Percentiles rank a stretch among this genome's conserved stretches.
phyloP scores from a whole-genome alignment of 768 basidiomycete species.

The Terana coerulea region DNA sequence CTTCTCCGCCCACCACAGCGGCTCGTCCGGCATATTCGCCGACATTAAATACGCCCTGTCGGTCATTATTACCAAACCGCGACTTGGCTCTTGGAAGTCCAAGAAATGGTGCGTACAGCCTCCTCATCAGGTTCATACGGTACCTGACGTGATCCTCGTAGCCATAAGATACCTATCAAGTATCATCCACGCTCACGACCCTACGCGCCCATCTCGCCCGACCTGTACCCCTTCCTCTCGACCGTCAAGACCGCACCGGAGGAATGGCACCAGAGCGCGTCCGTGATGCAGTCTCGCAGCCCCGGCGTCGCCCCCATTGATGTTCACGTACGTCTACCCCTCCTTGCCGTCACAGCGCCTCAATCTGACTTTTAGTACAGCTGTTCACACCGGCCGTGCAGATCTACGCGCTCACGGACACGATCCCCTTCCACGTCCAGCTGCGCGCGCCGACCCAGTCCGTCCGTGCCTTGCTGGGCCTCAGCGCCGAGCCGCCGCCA shows the following conservation, averaged over 20 bases:
- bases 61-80: constrained; percentile 36
- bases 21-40: constrained; percentile 35
- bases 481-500: too few species aligned
- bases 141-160: constrained; percentile 11
- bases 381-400: constrained; percentile 56
- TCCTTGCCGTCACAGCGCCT: background rate
- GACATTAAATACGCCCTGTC: constrained; percentile 44
- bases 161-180: constrained; percentile 45
- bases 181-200: constrained; percentile 57
- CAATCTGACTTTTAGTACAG: constrained; percentile 31
- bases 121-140: background rate
- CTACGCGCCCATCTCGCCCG: constrained; percentile 45
- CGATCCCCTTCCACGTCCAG: constrained; percentile 65
- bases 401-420: constrained; percentile 50
- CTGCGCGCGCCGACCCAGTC: constrained; percentile 44
- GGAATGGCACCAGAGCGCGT: constrained; percentile 56
- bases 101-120: constrained; percentile 38
- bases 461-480: constrained; percentile 41
- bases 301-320: constrained; percentile 37
- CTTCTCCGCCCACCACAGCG: constrained; percentile 31
- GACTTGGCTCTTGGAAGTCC: constrained; percentile 42
- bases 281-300: constrained; percentile 37
- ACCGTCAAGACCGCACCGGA: constrained; percentile 60
- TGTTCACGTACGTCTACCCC: constrained; percentile 42
- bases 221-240: constrained; percentile 45